Evolutionary conservation across 2,329 filamentous ascomycete species (phyloP), one percentile per base, ranked within the genome.

Genomic region (Beauveria asiatica): DNA sequence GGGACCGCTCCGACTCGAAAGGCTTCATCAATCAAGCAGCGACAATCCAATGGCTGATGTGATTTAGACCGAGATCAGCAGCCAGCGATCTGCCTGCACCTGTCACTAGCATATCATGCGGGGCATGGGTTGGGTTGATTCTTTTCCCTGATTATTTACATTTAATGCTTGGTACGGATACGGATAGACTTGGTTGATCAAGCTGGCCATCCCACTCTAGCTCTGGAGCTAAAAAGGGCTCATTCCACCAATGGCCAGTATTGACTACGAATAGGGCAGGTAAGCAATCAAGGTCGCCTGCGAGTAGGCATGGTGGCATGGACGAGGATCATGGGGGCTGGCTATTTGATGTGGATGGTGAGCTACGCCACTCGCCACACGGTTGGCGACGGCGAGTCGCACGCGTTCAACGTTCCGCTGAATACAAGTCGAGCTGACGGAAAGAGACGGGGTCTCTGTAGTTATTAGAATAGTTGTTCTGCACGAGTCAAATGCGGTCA

Each of bases 91-190:
- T 52, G 41, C 57, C 30, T 58, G 56, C 54, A 49, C 39, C 30
- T 49, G 45, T 49, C 54, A 49, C 44, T 41, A 49, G 54, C 54
- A 58, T 58, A 23, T 19, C 13, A 33, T 51, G 56, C 23, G 56
- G 45, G 52, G 39, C 41, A 42, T 42, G 41, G 41, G 41, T 39
- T 55, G 16, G 39, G 25, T 10, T 27, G 41, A 30, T 55, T 33
- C 9, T 33, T 44, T 42, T 45, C 7, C 23, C 41, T 55, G 23
- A 55, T 55, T 2, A 55, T 55, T 2, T 44, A 55, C 52, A 45
- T 55, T 41, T 41, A 8, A 57, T 42, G 56, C 48, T 44, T 46
- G 48, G 48, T 59, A 59, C n/a, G n/a, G n/a, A n/a, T n/a, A n/a
- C n/a, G n/a, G n/a, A n/a, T n/a, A n/a, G n/a, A n/a, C n/a, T n/a